phyloP scores from a whole-genome alignment of 208 protist genomes.

The Acanthamoeba royreba region DNA sequence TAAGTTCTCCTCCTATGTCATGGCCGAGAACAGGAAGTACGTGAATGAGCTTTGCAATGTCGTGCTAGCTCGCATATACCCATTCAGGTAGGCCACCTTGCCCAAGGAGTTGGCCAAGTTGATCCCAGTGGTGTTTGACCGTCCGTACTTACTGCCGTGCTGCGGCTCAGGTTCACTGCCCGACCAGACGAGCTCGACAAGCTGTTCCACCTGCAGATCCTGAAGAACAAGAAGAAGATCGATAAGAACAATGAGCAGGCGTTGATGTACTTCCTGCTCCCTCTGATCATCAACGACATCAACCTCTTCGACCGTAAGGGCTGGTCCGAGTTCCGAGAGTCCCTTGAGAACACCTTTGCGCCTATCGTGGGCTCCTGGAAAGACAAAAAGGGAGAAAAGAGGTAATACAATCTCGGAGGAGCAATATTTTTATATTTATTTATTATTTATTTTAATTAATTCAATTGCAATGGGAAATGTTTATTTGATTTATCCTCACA shows the following conservation, averaged over 20 bases:
- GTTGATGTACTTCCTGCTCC: conserved; percentile 8
- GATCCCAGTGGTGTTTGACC: background rate
- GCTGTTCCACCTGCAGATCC: background rate
- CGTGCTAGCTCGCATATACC: conserved; percentile 22
- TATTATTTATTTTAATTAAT: background rate
- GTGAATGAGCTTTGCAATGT: background rate
- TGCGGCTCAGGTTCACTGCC: background rate
- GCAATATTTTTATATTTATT: background rate
- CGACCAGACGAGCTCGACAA: conserved; percentile 5
- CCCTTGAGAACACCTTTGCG: background rate
- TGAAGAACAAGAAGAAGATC: conserved; percentile 38
- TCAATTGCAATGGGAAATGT: background rate
- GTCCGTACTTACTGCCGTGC: background rate
- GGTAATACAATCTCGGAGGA: background rate
- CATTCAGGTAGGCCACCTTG: background rate
- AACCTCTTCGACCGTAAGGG: background rate
- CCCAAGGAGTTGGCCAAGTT: background rate
- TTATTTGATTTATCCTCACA: background rate
- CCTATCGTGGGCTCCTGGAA: conserved; percentile 23
- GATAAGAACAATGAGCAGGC: conserved; percentile 14
- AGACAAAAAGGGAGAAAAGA: conserved; percentile 48
- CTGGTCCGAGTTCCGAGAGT: conserved; percentile 11
- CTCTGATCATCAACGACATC: background rate
- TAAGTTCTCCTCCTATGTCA: background rate
- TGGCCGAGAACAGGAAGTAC: background rate